phyloP scores from a whole-genome alignment of 495 filamentous ascomycete species.

The Penicillium roqueforti region DNA sequence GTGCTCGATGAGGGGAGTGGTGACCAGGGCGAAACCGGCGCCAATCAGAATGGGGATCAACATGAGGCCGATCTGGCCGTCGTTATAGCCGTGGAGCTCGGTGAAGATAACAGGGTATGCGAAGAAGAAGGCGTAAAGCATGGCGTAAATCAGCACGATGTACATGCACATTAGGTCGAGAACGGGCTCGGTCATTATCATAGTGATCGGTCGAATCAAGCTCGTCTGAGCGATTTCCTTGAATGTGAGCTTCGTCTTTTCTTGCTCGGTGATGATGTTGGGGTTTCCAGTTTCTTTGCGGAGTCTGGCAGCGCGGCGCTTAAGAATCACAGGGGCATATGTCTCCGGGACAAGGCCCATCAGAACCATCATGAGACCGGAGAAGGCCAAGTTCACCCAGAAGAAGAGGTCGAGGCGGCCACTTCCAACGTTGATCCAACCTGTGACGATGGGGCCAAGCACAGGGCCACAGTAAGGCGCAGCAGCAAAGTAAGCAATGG shows the following conservation, averaged over 20 bases:
- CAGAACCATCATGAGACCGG: conserved; percentile 47
- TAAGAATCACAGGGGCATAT: conserved; percentile 58
- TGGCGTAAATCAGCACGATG: conserved; percentile 63
- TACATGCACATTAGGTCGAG: conserved; percentile 59
- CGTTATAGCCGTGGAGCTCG: conserved; percentile 46
- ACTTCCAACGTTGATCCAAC: conserved; percentile 49
- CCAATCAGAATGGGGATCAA: conserved; percentile 36
- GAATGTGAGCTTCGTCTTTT: conserved; percentile 23
- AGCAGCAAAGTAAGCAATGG: conserved; percentile 54
- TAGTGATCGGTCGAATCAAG: conserved; percentile 35
- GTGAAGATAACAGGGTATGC: conserved; percentile 63
- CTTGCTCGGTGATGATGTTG: conserved; percentile 51
- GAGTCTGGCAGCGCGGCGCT: conserved; percentile 49
- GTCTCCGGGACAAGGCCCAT: conserved; percentile 56
- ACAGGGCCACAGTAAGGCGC: conserved; percentile 54
- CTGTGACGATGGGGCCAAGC: conserved; percentile 54
- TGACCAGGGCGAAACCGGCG: conserved; percentile 54
- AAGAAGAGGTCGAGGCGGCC: conserved; percentile 57
- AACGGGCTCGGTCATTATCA: conserved; percentile 49
- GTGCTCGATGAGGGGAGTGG: conserved; percentile 35
- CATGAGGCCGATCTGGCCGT: conserved; percentile 32
- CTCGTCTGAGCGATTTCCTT: conserved; percentile 46
- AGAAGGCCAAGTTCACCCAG: conserved; percentile 31
- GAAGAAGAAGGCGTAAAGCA: conserved; percentile 71
- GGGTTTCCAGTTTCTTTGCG: conserved; percentile 55